Percentiles rank a stretch among this genome's conserved stretches.
Conservation (phyloP, 768 basidiomycete genomes). For the Phanerodontia chrysosporium region DNA sequence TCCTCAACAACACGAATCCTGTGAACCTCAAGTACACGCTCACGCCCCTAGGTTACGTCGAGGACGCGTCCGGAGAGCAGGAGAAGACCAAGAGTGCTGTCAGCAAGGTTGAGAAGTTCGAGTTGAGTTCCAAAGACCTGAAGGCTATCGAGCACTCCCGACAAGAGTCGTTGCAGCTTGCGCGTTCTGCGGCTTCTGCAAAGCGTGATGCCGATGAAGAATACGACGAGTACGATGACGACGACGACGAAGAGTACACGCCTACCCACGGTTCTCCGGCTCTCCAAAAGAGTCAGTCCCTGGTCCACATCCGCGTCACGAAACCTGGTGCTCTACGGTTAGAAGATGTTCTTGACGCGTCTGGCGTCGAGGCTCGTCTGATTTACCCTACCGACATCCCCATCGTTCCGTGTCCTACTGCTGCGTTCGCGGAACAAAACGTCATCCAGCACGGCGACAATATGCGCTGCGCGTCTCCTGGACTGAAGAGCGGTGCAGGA, state of each 20-base stretch:
- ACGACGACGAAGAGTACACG: constrained; percentile 46
- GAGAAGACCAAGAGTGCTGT: constrained; percentile 21
- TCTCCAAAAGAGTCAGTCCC: constrained; percentile 70
- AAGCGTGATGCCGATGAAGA: constrained; percentile 41
- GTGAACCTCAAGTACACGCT: constrained; percentile 68
- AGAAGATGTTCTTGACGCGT: constrained; percentile 67
- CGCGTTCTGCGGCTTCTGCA: constrained; percentile 32
- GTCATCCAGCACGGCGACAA: constrained; percentile 37
- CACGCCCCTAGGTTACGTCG: constrained; percentile 54
- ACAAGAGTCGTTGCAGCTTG: constrained; percentile 44
- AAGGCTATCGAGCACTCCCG: constrained; percentile 62
- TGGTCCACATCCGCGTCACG: constrained; percentile 66
- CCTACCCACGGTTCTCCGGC: constrained; percentile 34
- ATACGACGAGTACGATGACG: constrained; percentile 73
- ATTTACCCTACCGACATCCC: constrained; percentile 57
- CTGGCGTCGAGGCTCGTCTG: constrained; percentile 72
- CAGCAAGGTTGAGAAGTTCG: constrained; percentile 47
- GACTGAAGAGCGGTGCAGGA: constrained; percentile 37
- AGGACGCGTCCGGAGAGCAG: constrained; percentile 27
- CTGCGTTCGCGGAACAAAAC: constrained; percentile 49
- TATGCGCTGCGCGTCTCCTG: constrained; percentile 50
- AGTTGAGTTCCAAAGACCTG: constrained; percentile 60
- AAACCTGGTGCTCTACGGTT: constrained; percentile 75
- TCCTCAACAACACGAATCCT: constrained; percentile 88
- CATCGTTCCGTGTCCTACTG: constrained; percentile 80